These are phyloP conservation scores for Telfairia occidentalis DNA, from an alignment of 331 rosid species.

Conservation along the genomic window DNA sequence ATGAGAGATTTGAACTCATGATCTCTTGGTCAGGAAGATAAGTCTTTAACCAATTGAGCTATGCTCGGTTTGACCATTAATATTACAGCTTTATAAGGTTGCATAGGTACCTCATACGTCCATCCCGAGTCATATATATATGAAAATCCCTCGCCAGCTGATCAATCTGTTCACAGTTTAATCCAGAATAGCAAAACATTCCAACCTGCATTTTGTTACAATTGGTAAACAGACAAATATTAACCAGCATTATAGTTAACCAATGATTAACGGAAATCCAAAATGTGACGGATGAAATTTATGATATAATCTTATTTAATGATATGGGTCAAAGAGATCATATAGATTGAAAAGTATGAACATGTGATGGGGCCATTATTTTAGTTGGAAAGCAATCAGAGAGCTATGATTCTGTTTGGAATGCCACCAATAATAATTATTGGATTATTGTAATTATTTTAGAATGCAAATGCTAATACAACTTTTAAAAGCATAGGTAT, in stretches of 20 bases:
- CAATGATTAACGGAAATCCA: background rate
- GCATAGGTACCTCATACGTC: constrained; percentile 25
- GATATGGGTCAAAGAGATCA: background rate
- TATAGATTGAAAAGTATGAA: background rate
- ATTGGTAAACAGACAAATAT: background rate
- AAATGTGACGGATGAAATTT: background rate
- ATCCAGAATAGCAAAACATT: constrained; percentile 46
- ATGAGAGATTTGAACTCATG: too few relatives aligned
- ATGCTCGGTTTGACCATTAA: too few relatives aligned
- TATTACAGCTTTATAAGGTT: background rate
- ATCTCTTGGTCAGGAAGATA: too few relatives aligned
- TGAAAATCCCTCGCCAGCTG: constrained; percentile 27
- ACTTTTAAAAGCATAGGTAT: background rate
- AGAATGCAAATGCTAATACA: background rate
- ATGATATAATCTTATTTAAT: background rate
- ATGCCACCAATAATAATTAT: background rate
- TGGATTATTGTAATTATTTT: background rate
- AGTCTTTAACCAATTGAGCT: too few relatives aligned
- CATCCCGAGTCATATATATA: constrained; percentile 24
- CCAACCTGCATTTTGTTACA: constrained; percentile 40
- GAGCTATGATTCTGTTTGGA: background rate
- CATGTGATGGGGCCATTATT: background rate
- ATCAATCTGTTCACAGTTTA: constrained; percentile 35
- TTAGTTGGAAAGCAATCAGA: background rate
- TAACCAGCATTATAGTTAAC: background rate